phyloP scores from a whole-genome alignment of 1,284 basidiomycete species.

The Cryptococcus amylolentus region DNA sequence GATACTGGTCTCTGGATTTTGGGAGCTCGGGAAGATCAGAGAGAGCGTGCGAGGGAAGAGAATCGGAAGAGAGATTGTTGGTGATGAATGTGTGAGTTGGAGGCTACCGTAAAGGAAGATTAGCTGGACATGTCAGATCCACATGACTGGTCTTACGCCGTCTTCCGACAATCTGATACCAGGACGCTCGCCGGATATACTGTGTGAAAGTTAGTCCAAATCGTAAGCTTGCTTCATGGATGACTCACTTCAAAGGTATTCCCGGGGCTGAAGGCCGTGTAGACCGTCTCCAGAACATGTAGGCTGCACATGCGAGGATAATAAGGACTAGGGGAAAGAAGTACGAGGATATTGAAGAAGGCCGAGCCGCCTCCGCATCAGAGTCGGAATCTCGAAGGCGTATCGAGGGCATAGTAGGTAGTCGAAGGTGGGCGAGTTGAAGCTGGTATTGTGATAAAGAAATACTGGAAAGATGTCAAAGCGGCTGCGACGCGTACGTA shows the following conservation, averaged over 20 bases:
- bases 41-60: constrained; percentile 28
- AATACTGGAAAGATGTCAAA: no score
- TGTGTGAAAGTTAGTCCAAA: constrained; percentile 1
- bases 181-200: constrained; percentile 1
- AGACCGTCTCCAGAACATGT: constrained; percentile 17
- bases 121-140: neutral
- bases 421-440: no score
- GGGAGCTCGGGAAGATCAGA: constrained; percentile 16
- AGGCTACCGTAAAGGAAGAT: constrained; percentile 18
- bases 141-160: constrained; percentile 7
- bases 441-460: no score
- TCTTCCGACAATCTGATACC: constrained; percentile 18
- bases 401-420: no score
- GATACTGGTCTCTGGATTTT: no score
- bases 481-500: no score
- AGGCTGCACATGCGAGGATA: constrained; percentile 21
- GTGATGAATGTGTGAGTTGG: constrained; percentile 33
- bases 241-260: constrained; percentile 11
- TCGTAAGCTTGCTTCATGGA: neutral
- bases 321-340: constrained; percentile 23
- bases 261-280: neutral
- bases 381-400: no score
- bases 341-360: neutral
- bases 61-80: constrained; percentile 40
- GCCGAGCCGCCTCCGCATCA: no score